phyloP scores from a whole-genome alignment of 169 alveolate species.

The Cryptosporidium bovis region DNA sequence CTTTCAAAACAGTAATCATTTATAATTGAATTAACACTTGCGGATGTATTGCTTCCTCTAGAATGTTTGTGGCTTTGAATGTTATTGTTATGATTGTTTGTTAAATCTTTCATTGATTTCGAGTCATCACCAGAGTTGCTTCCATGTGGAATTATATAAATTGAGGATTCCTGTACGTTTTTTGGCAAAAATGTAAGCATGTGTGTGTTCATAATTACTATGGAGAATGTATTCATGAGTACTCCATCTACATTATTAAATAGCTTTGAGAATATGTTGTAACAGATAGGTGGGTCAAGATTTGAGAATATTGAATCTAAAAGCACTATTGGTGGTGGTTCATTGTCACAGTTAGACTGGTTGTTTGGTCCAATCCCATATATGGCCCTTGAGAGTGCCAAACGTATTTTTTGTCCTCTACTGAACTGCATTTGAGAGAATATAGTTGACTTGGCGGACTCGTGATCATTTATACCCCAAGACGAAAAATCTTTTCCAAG shows the following conservation, averaged over 20 bases:
- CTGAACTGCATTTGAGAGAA: constrained; percentile 39
- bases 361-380: constrained; percentile 3
- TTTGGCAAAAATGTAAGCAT: constrained; percentile 53
- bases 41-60: constrained; percentile 15
- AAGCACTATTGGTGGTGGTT: constrained; percentile 15
- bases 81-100: neutral
- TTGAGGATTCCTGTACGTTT: constrained; percentile 2
- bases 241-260: constrained; percentile 40
- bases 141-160: constrained; percentile 2
- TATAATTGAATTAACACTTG: constrained; percentile 20
- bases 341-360: neutral
- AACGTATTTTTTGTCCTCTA: constrained; percentile 57
- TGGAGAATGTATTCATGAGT: constrained; percentile 27
- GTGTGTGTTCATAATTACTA: constrained; percentile 12
- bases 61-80: neutral
- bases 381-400: constrained; percentile 55
- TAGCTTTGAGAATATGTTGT: constrained; percentile 39
- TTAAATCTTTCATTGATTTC: neutral
- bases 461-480: constrained; percentile 48
- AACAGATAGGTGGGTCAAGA: constrained; percentile 65
- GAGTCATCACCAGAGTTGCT: neutral
- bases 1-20: constrained; percentile 22
- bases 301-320: constrained; percentile 54
- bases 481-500: constrained; percentile 33
- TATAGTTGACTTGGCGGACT: constrained; percentile 21